Percentiles rank a stretch among this genome's conserved stretches.
These are phyloP conservation scores for Deinandra increscens DNA, from an alignment of 129 eudicot genomes.

Conservation along the genomic window DNA sequence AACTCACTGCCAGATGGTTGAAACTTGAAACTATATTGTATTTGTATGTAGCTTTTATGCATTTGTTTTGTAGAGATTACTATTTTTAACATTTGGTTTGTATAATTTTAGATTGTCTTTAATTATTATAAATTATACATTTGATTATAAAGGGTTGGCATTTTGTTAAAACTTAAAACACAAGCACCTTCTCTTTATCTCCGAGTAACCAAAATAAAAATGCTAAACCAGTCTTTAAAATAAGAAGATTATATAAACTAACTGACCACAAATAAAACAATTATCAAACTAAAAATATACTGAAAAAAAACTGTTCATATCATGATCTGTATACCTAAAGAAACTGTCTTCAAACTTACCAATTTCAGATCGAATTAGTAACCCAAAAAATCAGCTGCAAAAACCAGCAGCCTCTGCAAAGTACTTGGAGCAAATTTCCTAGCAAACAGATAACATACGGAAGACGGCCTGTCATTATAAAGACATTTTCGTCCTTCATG, in stretches of 20 bases:
- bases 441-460: slow-evolving; percentile 63
- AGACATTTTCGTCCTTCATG: slow-evolving; percentile 42
- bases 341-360: slow-evolving; percentile 32
- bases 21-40: background rate
- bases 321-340: slow-evolving; percentile 20
- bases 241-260: slow-evolving; percentile 15
- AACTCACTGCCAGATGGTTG: background rate
- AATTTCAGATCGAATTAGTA: slow-evolving; percentile 35
- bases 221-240: too few relatives aligned
- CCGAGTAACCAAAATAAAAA: background rate
- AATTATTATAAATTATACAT: background rate
- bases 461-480: slow-evolving; percentile 50
- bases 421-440: slow-evolving; percentile 90
- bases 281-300: slow-evolving; percentile 1
- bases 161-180: too few relatives aligned
- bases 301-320: slow-evolving; percentile 15
- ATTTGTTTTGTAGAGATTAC: background rate
- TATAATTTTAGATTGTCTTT: background rate
- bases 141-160: background rate
- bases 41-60: background rate
- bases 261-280: slow-evolving; percentile 3
- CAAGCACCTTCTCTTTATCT: too few relatives aligned
- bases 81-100: background rate
- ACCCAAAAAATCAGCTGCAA: slow-evolving; percentile 62
- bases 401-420: slow-evolving; percentile 51